Evolutionary conservation across 2,329 filamentous ascomycete species (phyloP).

Genomic region (Botryotinia globosa): DNA sequence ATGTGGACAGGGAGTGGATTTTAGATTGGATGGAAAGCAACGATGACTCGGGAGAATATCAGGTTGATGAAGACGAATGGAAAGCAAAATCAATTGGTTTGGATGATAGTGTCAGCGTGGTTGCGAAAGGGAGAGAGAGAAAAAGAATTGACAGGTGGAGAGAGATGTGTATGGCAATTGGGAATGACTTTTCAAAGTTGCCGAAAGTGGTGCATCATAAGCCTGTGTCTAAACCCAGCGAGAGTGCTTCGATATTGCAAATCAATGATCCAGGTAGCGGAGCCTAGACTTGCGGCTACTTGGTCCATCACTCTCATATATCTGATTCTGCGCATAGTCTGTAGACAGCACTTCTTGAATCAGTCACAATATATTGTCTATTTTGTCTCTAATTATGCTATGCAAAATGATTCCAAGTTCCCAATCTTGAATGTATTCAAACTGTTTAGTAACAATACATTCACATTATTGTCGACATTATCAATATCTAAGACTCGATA

Average conservation of each 20-base stretch:
- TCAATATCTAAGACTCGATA: not conserved
- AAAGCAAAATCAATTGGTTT: slow-evolving; percentile 9
- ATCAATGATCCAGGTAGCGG: not conserved
- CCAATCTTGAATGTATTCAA: not conserved
- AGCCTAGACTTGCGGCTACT: not conserved
- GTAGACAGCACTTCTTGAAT: not conserved
- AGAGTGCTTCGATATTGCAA: not conserved
- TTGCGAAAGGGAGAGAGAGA: slow-evolving; percentile 14
- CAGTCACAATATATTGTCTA: not conserved
- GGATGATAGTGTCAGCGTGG: slow-evolving; percentile 13
- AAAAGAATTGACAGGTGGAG: slow-evolving; percentile 15
- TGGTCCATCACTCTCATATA: too few relatives aligned
- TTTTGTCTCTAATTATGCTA: not conserved
- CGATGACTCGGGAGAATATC: not conserved
- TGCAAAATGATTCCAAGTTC: not conserved
- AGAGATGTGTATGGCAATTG: not conserved
- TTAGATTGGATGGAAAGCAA: slow-evolving; percentile 25
- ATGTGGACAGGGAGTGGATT: slow-evolving; percentile 25
- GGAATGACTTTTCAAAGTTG: not conserved
- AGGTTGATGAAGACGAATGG: slow-evolving; percentile 2
- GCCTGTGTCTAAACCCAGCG: not conserved
- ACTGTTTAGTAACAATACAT: not conserved
- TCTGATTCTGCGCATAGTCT: too few relatives aligned
- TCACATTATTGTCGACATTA: not conserved
- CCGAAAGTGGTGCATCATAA: not conserved